These are phyloP conservation scores for Tulasnella sp. DNA, from an alignment of 768 basidiomycete genomes.

Conservation along the genomic window DNA sequence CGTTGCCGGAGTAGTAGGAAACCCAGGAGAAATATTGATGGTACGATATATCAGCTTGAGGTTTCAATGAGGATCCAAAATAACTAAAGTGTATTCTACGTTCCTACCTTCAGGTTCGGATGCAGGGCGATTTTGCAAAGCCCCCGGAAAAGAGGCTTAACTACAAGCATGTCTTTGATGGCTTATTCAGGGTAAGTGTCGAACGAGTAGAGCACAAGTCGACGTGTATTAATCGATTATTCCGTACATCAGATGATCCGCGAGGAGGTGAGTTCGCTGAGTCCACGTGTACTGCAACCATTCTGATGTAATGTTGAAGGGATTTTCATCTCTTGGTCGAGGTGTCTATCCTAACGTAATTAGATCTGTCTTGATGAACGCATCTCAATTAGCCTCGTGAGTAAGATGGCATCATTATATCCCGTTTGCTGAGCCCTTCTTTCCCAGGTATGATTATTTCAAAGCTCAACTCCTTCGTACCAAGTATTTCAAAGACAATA, in stretches of 20 bases:
- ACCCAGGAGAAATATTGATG: slow-evolving; percentile 51
- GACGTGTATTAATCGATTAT: not conserved
- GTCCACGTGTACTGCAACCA: too few species aligned
- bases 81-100: slow-evolving; percentile 15
- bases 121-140: slow-evolving; percentile 86
- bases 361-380: slow-evolving; percentile 80
- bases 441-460: slow-evolving; percentile 73
- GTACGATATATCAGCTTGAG: slow-evolving; percentile 31
- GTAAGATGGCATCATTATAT: slow-evolving; percentile 22
- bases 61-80: slow-evolving; percentile 52
- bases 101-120: slow-evolving; percentile 41
- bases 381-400: slow-evolving; percentile 80
- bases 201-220: too few species aligned
- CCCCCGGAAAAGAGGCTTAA: slow-evolving; percentile 77
- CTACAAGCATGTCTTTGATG: slow-evolving; percentile 83
- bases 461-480: slow-evolving; percentile 69
- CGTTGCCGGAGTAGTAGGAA: slow-evolving; percentile 79
- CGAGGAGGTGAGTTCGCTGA: slow-evolving; percentile 44
- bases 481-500: slow-evolving; percentile 65
- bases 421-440: not conserved
- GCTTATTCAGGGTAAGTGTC: slow-evolving; percentile 59
- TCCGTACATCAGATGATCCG: slow-evolving; percentile 58
- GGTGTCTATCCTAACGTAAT: slow-evolving; percentile 79
- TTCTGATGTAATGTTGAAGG: slow-evolving; percentile 25
- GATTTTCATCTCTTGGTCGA: slow-evolving; percentile 55